phyloP scores from a whole-genome alignment of 352 stramenopile species.

The Pythium plurisporium region DNA sequence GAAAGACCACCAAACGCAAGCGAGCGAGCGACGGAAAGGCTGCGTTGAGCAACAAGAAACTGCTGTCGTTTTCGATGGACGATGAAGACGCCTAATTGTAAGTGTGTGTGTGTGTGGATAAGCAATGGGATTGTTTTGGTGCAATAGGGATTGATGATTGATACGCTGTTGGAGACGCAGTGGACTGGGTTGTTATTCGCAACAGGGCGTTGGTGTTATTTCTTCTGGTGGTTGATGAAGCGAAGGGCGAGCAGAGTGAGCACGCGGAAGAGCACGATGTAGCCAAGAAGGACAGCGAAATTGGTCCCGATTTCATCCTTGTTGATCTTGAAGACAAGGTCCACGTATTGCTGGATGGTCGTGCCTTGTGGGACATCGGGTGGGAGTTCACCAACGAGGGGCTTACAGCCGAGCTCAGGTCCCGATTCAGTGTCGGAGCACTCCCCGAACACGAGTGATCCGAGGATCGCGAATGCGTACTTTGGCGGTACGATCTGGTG shows the following conservation, averaged over 20 bases:
- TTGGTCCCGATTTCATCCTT: slow-evolving; percentile 40
- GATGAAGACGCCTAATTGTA: slow-evolving; percentile 39
- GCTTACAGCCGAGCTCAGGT: slow-evolving; percentile 53
- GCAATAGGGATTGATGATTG: neutral
- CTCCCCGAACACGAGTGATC: slow-evolving; percentile 23
- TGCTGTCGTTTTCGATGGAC: slow-evolving; percentile 82
- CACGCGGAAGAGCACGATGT: slow-evolving; percentile 39
- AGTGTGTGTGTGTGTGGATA: neutral
- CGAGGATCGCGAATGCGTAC: slow-evolving; percentile 14
- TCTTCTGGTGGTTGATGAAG: slow-evolving; percentile 49
- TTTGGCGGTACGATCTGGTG: slow-evolving; percentile 30
- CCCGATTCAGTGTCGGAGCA: slow-evolving; percentile 24
- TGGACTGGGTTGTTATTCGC: too few species aligned
- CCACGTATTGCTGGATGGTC: slow-evolving; percentile 53
- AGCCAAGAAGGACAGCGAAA: slow-evolving; percentile 42
- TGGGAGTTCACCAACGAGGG: slow-evolving; percentile 40
- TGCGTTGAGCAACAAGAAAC: slow-evolving; percentile 63
- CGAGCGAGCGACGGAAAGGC: slow-evolving; percentile 35
- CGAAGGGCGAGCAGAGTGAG: slow-evolving; percentile 49
- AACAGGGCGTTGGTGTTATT: too few species aligned
- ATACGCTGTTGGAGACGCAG: too few species aligned
- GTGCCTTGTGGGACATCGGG: slow-evolving; percentile 28
- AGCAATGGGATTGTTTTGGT: neutral
- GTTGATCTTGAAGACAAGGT: slow-evolving; percentile 49
- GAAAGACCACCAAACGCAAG: slow-evolving; percentile 53